A percentile compares a stretch with the other conserved stretches of the same genome.
Conservation (phyloP, 805 yeast species). For the Hanseniaspora meyeri region DNA sequence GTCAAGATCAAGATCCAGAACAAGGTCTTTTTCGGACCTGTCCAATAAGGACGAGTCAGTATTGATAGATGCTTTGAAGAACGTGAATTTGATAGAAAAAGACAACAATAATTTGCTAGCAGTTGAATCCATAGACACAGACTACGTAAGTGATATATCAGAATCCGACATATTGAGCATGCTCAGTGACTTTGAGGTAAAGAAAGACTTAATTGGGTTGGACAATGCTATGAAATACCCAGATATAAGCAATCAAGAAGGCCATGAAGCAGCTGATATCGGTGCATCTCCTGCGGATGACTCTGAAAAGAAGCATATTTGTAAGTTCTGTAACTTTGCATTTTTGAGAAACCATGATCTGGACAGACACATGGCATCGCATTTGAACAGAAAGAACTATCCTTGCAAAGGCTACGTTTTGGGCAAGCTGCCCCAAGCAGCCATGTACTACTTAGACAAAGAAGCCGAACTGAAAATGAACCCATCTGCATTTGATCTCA, state of each 20-base stretch:
- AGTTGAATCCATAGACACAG: not conserved
- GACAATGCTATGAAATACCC: not conserved
- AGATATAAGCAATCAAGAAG: not conserved
- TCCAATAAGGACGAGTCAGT: not conserved
- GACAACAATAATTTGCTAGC: not conserved
- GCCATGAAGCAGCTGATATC: not conserved
- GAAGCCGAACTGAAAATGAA: not conserved
- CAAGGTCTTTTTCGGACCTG: constrained; percentile 5
- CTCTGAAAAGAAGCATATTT: constrained; percentile 56
- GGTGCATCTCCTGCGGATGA: not conserved
- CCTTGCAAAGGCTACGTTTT: constrained; percentile 4
- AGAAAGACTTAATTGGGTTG: not conserved
- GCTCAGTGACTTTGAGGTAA: not conserved
- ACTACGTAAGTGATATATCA: constrained; percentile 1
- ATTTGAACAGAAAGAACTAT: constrained; percentile 24
- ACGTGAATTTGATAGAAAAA: not conserved
- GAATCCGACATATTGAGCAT: not conserved
- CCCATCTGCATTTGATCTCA: not conserved
- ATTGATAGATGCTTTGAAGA: not conserved
- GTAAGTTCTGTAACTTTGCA: constrained; percentile 65
- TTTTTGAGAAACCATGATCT: constrained; percentile 72
- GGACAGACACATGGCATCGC: constrained; percentile 64
- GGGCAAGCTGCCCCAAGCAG: not conserved
- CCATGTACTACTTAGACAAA: not conserved
- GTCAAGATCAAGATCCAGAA: constrained; percentile 15